These are phyloP conservation scores for Tricholoma furcatifolium DNA, from an alignment of 768 basidiomycete genomes.

Conservation along the genomic window DNA sequence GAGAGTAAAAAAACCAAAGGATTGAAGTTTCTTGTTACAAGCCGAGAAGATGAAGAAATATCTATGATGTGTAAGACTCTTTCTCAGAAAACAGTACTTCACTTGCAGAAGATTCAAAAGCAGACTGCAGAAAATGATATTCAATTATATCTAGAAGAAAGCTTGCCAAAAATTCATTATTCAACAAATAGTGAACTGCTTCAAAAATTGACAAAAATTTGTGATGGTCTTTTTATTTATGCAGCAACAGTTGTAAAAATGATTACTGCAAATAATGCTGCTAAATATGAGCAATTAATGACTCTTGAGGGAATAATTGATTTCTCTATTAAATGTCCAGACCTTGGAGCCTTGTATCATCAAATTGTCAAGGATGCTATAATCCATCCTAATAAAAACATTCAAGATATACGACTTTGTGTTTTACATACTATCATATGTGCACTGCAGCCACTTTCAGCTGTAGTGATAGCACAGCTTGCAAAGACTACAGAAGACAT, in stretches of 20 bases:
- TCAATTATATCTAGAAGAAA: neutral
- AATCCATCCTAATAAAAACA: neutral
- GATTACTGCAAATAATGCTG: neutral
- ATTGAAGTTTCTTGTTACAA: neutral
- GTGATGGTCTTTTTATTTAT: neutral
- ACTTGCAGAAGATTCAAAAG: neutral
- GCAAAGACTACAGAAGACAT: neutral
- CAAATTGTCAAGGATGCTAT: conserved; percentile 2
- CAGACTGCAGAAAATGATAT: neutral
- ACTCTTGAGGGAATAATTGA: neutral
- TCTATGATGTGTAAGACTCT: neutral
- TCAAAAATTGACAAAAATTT: neutral
- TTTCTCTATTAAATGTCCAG: neutral
- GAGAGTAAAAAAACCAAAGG: neutral
- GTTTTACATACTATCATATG: conserved; percentile 4
- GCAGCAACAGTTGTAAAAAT: neutral
- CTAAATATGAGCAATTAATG: neutral
- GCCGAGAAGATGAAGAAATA: neutral
- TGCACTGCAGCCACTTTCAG: neutral
- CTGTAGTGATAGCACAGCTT: neutral
- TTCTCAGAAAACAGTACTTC: neutral
- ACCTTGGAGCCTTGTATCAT: neutral
- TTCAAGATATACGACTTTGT: neutral
- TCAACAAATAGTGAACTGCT: neutral
- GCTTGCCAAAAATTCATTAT: neutral